A percentile compares a stretch with the other conserved stretches of the same genome.
Evolutionary conservation across 2,329 filamentous ascomycete species (phyloP).

Genomic region (Helminthosporium solani): DNA sequence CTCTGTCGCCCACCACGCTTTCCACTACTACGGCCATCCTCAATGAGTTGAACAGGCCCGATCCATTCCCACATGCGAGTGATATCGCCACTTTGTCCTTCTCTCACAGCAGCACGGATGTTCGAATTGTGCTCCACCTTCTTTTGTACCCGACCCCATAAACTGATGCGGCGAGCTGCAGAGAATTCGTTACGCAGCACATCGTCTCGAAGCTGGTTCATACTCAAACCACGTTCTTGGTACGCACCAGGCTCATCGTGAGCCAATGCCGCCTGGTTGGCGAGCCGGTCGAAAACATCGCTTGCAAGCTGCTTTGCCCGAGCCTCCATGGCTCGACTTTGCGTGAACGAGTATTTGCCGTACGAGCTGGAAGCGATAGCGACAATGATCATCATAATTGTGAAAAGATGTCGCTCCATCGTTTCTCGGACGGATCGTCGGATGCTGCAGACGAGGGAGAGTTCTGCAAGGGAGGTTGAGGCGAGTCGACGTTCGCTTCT

Average conservation of each 20-base stretch:
- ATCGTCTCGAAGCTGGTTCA: constrained; percentile 89
- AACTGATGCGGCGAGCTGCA: constrained; percentile 69
- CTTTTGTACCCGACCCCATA: constrained; percentile 80
- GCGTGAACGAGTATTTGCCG: constrained; percentile 62
- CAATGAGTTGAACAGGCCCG: constrained; percentile 56
- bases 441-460: constrained; percentile 83
- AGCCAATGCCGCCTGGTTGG: constrained; percentile 80
- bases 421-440: constrained; percentile 74
- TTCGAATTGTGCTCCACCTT: constrained; percentile 95
- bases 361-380: constrained; percentile 56
- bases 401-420: constrained; percentile 83
- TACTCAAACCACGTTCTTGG: constrained; percentile 77
- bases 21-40: constrained; percentile 37
- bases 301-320: constrained; percentile 82
- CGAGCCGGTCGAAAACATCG: constrained; percentile 79
- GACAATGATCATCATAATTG: constrained; percentile 65
- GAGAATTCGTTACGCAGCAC: constrained; percentile 81
- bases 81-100: constrained; percentile 56
- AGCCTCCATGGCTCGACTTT: constrained; percentile 64
- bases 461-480: constrained; percentile 85
- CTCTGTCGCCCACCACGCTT: constrained; percentile 35
- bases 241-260: constrained; percentile 61
- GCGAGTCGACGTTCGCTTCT: constrained; percentile 72
- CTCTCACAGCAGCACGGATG: constrained; percentile 74
- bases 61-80: constrained; percentile 70